Base-by-base conservation (phyloP, 495 filamentous ascomycete genomes). In the Cercophora newfieldiana region DNA sequence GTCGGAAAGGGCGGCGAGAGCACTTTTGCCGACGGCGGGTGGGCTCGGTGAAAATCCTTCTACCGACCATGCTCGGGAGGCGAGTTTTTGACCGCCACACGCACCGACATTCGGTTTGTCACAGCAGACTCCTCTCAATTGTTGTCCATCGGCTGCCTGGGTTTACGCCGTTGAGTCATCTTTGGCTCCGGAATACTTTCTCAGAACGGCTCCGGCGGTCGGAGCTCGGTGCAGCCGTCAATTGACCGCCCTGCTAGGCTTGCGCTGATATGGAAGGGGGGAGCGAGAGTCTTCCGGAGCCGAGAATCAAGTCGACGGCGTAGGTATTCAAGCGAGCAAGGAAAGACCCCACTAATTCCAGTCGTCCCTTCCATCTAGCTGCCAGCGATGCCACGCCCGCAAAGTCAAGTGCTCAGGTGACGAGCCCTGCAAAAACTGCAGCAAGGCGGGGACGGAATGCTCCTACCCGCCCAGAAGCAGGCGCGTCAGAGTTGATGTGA, bases 371-470 rank as follows among this genome's bases (percentile, higher is more conserved):
- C 50, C 21, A 22, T 22, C 19, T 19, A 53, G 50, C 22, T 53
- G 50, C n/a, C 50, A 53, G n/a, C 50, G 50, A 53, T 53, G 50
- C n/a, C 50, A 53, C 22, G 5, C 50, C 2, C n/a, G 24, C n/a
- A 53, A 53, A 26, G 24, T 53, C 50, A 53, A 53, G n/a, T 53
- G 50, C 25, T 53, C 50, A 24, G 50, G 78, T 74, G 18, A 76
- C 61, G 14, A 66, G 61, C 70, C 78, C 78, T 28, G 74, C 75
- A n/a, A 44, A 26, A 62, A 51, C 44, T 62, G 59, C 18, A 25
- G 18, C 2, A 62, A 53, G 44, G 6, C 59, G 16, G 47, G 3
- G 2, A 14, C 28, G 14, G 59, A 62, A 4, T 62, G 59, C 26
- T 16, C 48, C 22, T 62, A 62, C 26, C 59, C 59, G 1, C 22